phyloP scores from a whole-genome alignment of 257 asterid species.

The Solanum sparsipilum region DNA sequence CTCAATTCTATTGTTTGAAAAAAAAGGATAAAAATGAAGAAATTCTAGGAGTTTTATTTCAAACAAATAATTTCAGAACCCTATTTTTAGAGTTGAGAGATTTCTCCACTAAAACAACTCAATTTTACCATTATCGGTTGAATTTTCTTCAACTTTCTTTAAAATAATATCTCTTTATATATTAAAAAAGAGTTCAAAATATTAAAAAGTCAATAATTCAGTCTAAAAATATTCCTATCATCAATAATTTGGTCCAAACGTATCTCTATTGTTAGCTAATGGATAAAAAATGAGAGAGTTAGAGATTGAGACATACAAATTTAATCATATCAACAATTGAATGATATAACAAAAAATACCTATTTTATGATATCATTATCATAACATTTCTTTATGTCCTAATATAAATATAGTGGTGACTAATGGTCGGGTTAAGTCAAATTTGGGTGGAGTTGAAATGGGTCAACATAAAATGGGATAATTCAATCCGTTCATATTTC shows the following conservation, averaged over 20 bases:
- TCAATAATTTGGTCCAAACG: too few relatives aligned
- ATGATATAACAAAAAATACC: neutral
- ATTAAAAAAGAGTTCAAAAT: too few relatives aligned
- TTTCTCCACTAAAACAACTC: neutral
- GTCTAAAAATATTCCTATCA: neutral
- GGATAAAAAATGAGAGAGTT: neutral
- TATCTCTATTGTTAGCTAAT: too few relatives aligned
- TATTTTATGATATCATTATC: neutral
- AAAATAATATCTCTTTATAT: neutral
- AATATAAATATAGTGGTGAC: neutral
- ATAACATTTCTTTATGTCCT: neutral
- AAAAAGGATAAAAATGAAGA: neutral
- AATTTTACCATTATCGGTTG: too few relatives aligned
- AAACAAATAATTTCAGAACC: too few relatives aligned
- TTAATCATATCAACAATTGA: neutral
- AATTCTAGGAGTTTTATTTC: neutral
- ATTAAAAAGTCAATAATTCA: too few relatives aligned
- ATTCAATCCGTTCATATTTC: too few relatives aligned
- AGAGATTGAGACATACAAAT: neutral
- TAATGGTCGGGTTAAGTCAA: neutral
- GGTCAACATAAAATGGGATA: neutral
- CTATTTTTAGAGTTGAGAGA: too few relatives aligned
- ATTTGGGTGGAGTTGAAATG: too few relatives aligned
- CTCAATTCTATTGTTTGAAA: neutral
- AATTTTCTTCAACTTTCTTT: too few relatives aligned